Evolutionary conservation across 805 yeast species (phyloP).

Genomic region (Wickerhamomyces rabaulensis): DNA sequence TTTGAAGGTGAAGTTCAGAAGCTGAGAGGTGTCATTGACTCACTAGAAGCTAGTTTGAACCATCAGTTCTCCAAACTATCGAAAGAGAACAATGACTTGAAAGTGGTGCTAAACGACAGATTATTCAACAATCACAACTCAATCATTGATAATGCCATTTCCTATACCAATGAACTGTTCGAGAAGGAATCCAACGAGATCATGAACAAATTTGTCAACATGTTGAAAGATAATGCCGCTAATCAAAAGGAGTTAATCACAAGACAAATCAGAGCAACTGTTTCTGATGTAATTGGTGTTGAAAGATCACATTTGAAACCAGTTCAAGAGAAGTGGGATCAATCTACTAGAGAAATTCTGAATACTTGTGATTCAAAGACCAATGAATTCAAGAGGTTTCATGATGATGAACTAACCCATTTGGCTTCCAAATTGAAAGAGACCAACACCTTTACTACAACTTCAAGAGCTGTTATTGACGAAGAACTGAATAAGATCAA

Average conservation of each 20-base stretch:
- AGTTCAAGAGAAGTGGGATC: conserved; percentile 17
- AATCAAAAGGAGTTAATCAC: conserved; percentile 15
- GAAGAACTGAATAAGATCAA: conserved; percentile 15
- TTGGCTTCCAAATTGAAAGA: conserved; percentile 10
- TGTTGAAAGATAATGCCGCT: conserved; percentile 15
- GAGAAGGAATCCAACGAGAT: conserved; percentile 18
- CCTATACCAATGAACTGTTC: conserved; percentile 10
- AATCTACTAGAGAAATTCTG: conserved; percentile 15
- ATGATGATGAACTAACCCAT: conserved; percentile 7
- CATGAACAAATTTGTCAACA: conserved; percentile 13
- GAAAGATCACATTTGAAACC: conserved; percentile 15
- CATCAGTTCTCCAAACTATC: conserved; percentile 19
- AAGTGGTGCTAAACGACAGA: conserved; percentile 13
- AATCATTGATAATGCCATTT: conserved; percentile 12
- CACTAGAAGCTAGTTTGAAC: conserved; percentile 11
- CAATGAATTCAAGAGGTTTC: conserved; percentile 5
- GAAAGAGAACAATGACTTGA: conserved; percentile 21
- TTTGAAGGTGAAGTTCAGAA: conserved; percentile 12
- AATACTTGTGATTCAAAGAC: conserved; percentile 17
- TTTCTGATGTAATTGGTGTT: conserved; percentile 12
- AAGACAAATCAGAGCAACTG: conserved; percentile 12
- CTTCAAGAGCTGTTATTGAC: conserved; percentile 12
- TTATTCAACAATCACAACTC: conserved; percentile 20
- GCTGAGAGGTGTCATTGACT: conserved; percentile 6
- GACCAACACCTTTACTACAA: conserved; percentile 12